Percentiles rank a stretch among this genome's conserved stretches.
Evolutionary conservation across 805 yeast species (phyloP).

Genomic region (Candida khao-thaluensis): DNA sequence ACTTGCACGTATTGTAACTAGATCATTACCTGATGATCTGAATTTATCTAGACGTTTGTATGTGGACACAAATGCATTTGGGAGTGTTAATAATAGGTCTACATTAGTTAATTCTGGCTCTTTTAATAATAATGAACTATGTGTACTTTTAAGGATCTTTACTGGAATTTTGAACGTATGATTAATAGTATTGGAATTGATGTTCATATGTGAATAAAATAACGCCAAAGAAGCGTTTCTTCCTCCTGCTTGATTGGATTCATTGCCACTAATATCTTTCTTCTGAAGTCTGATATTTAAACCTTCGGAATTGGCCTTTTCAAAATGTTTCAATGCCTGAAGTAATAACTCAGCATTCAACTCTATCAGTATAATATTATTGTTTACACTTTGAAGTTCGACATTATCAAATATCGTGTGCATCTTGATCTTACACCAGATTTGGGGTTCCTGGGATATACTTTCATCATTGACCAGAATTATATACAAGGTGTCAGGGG

Average conservation of each 20-base stretch:
- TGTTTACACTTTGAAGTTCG: conserved; percentile 51
- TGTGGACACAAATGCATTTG: conserved; percentile 48
- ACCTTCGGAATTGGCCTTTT: conserved; percentile 50
- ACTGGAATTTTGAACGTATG: conserved; percentile 75
- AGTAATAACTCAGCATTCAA: conserved; percentile 59
- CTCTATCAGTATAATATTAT: conserved; percentile 58
- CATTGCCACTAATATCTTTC: conserved; percentile 30
- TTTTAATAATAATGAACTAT: conserved; percentile 45
- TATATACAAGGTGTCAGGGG: conserved; percentile 47
- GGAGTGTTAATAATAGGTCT: conserved; percentile 54
- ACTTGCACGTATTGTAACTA: conserved; percentile 50
- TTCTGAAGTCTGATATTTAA: conserved; percentile 52
- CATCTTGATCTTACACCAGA: conserved; percentile 60
- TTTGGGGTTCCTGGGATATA: conserved; percentile 54
- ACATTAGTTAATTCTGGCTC: conserved; percentile 65
- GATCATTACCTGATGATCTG: conserved; percentile 34
- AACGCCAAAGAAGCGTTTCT: conserved; percentile 54
- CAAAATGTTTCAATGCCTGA: conserved; percentile 58
- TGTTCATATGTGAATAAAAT: conserved; percentile 49
- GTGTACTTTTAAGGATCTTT: conserved; percentile 53
- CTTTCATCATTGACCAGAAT: conserved; percentile 46
- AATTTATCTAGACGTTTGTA: conserved; percentile 69
- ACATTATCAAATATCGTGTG: conserved; percentile 46
- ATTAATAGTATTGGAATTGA: conserved; percentile 46
- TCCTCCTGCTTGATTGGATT: conserved; percentile 22